Conservation (phyloP, 2,329 filamentous ascomycete species). For the Orbilia ellipsospora region DNA sequence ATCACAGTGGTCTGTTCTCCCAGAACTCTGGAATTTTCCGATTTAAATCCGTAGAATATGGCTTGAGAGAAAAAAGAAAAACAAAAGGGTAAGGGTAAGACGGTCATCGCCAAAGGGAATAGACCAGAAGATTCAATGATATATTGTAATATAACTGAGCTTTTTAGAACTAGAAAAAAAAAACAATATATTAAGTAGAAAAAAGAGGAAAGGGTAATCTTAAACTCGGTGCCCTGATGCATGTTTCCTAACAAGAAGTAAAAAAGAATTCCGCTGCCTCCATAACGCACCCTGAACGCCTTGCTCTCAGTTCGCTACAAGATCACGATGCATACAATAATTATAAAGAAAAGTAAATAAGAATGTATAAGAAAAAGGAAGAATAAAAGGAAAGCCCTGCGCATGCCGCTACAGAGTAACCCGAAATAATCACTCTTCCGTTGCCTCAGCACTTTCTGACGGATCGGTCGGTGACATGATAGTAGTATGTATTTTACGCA, state of each 20-base stretch:
- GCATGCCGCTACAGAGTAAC: slow-evolving; percentile 14
- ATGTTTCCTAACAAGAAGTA: too few relatives aligned
- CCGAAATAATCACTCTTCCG: slow-evolving; percentile 22
- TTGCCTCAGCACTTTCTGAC: slow-evolving; percentile 7
- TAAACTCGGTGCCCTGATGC: too few relatives aligned
- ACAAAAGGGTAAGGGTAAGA: background rate
- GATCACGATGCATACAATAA: slow-evolving; percentile 41
- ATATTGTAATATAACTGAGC: too few relatives aligned
- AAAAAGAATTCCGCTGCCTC: slow-evolving; percentile 40
- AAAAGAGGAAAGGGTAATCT: too few relatives aligned
- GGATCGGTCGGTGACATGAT: slow-evolving; percentile 43
- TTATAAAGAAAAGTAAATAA: slow-evolving; percentile 15
- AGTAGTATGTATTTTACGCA: slow-evolving; percentile 58
- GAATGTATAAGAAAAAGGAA: slow-evolving; percentile 7
- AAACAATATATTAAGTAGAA: too few relatives aligned
- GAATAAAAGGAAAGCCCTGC: background rate
- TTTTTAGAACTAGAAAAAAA: too few relatives aligned
- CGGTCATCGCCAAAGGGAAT: background rate
- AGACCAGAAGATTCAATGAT: slow-evolving; percentile 6
- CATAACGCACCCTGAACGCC: slow-evolving; percentile 52
- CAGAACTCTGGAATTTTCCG: slow-evolving; percentile 6
- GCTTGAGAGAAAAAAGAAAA: slow-evolving; percentile 8
- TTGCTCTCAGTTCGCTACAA: slow-evolving; percentile 54
- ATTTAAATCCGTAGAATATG: slow-evolving; percentile 24
- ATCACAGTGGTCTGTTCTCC: background rate